Evolutionary conservation across 164 flowering plant species (phyloP), one percentile per base, ranked within the genome.

Genomic region (Protea cynaroides): DNA sequence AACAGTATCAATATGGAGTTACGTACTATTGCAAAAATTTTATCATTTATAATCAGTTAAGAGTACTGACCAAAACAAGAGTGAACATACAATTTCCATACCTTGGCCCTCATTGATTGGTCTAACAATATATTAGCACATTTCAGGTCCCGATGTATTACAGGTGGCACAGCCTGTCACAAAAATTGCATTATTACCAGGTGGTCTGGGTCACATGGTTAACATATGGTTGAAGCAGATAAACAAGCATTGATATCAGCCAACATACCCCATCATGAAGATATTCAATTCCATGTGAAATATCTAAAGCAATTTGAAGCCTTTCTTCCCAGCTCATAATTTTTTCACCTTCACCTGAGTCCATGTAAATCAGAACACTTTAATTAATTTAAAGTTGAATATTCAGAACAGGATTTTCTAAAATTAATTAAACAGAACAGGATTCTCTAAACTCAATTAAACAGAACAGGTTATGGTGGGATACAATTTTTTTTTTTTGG

Each of bases 201-300:
- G 6, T 56, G 12, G 29, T 38, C 38, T 40, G 21, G 8, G 8
- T 56, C 25, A 50, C 21, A 62, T 2, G 40, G 34, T 29, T 23
- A 46, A 23, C 11, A 1, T 21, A 65, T 23, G 54, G 34, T 61
- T 62, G 61, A 24, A 43, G 8, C 25, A 61, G 51, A 21, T 40
- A 66, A 61, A 25, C 40, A 47, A 46, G 4, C 1, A 51, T 21
- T 43, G 12, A 7, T 13, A 17, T 38, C 4, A 25, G 13, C 21
- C 14, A 56, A 63, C 80, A 29, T 84, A 92, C 97, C 88, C 99
- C 99, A 81, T 95, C 99, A 73, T 95, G 99, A 78, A 95, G 97
- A 80, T 95, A 95, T 56, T 90, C 94, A 62, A 95, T 86, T 64
- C 97, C 99, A 77, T 92, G 99, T 44, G 99, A 83, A 61, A 95